Percentiles rank a stretch among this genome's conserved stretches.
Conservation (phyloP, 441 rosid species). For the Erodium moschatum region DNA sequence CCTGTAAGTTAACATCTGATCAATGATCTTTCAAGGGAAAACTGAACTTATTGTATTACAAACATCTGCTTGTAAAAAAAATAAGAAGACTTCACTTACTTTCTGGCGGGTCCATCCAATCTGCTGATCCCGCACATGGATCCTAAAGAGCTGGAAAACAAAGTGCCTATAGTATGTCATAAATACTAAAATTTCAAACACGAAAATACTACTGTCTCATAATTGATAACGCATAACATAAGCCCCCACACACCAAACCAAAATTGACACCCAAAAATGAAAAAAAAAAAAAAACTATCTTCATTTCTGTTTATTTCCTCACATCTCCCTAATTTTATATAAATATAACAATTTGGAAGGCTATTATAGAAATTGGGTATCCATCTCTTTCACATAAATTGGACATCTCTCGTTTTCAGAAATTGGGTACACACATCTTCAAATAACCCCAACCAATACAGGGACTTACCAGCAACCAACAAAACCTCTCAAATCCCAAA, state of each 20-base stretch:
- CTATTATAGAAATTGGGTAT: background rate
- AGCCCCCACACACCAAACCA: no score
- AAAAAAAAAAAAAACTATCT: no score
- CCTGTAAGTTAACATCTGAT: slow-evolving; percentile 25
- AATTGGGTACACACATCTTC: no score
- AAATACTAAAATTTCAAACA: slow-evolving; percentile 20
- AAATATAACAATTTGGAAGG: background rate
- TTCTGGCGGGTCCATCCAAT: slow-evolving; percentile 62
- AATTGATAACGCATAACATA: background rate
- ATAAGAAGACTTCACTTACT: slow-evolving; percentile 25
- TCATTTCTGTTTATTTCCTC: no score
- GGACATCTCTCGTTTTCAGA: background rate
- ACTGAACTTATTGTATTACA: background rate
- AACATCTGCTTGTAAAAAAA: background rate
- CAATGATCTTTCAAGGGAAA: background rate
- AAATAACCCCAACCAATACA: background rate
- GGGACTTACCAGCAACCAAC: slow-evolving; percentile 2
- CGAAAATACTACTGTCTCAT: slow-evolving; percentile 5
- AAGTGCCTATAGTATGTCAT: slow-evolving; percentile 12
- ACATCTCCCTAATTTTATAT: no score
- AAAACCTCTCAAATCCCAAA: background rate
- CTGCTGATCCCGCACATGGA: slow-evolving; percentile 41
- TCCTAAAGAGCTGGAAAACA: slow-evolving; percentile 41
- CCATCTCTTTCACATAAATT: background rate
- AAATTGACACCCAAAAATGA: no score